These are phyloP conservation scores for Globisporangium solare DNA, from an alignment of 352 stramenopile species.

Conservation along the genomic window DNA sequence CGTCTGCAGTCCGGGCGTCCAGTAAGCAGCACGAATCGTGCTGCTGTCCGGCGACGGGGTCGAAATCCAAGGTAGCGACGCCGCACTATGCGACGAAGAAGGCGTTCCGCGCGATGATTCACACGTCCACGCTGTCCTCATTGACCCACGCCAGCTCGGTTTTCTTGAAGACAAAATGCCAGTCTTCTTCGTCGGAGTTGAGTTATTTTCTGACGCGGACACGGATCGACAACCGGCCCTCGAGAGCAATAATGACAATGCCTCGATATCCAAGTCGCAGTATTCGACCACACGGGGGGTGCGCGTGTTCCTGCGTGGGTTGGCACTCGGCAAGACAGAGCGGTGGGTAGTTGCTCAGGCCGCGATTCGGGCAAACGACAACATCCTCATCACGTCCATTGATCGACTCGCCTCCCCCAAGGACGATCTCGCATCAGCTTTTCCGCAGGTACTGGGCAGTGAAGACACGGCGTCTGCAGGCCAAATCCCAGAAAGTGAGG, in stretches of 20 bases:
- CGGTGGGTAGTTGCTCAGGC: conserved; percentile 39
- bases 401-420: conserved; percentile 8
- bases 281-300: conserved; percentile 26
- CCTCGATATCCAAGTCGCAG: conserved; percentile 26
- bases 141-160: neutral
- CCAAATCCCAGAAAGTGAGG: neutral
- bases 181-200: neutral
- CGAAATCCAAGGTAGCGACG: neutral
- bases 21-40: neutral
- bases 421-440: conserved; percentile 1
- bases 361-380: neutral
- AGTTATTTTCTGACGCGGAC: neutral
- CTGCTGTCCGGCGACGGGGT: neutral
- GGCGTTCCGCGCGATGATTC: neutral
- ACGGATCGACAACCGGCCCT: too few species aligned
- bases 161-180: neutral
- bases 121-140: neutral
- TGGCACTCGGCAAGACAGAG: neutral
- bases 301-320: conserved; percentile 34
- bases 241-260: neutral
- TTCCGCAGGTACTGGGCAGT: neutral
- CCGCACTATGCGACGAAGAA: neutral
- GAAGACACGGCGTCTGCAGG: neutral
- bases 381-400: neutral
- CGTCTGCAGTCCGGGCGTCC: neutral